Conservation (phyloP, 2,329 filamentous ascomycete genomes). For the Beauveria pseudobassiana region DNA sequence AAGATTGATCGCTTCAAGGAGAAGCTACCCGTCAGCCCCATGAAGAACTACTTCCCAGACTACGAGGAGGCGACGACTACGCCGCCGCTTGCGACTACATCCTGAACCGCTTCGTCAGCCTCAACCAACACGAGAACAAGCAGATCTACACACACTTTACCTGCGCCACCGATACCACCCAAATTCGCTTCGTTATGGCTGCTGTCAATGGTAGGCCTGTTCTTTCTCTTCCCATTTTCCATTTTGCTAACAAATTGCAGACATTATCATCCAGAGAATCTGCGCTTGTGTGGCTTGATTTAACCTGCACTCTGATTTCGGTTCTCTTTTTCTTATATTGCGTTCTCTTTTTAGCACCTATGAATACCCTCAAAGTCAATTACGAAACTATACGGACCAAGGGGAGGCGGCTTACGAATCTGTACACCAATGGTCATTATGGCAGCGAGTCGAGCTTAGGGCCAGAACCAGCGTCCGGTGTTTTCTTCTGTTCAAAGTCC, state of each 20-base stretch:
- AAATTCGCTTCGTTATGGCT: conserved; percentile 99
- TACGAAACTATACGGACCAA: conserved; percentile 12
- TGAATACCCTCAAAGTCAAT: conserved; percentile 17
- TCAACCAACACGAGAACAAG: conserved; percentile 99
- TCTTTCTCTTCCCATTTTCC: neutral
- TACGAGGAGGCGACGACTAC: conserved; percentile 94
- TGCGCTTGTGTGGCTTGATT: conserved; percentile 93
- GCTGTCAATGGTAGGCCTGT: conserved; percentile 81
- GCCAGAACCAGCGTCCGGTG: conserved; percentile 1
- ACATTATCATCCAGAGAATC: conserved; percentile 99
- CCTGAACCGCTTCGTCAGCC: conserved; percentile 92
- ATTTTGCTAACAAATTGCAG: conserved; percentile 35
- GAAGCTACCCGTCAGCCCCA: conserved; percentile 74
- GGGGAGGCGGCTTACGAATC: conserved; percentile 11
- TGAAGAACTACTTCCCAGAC: conserved; percentile 84
- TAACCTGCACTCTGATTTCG: conserved; percentile 39
- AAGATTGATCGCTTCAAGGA: conserved; percentile 87
- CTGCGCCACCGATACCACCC: conserved; percentile 95
- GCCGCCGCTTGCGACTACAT: conserved; percentile 97
- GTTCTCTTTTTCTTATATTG: conserved; percentile 22
- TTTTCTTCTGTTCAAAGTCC: neutral
- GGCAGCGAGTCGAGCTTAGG: neutral
- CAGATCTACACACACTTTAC: conserved; percentile 99
- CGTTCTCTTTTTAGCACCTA: conserved; percentile 17
- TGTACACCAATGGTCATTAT: conserved; percentile 3